These are phyloP conservation scores for Penicillium crystallinum DNA, from an alignment of 495 filamentous ascomycete species.

Conservation along the genomic window DNA sequence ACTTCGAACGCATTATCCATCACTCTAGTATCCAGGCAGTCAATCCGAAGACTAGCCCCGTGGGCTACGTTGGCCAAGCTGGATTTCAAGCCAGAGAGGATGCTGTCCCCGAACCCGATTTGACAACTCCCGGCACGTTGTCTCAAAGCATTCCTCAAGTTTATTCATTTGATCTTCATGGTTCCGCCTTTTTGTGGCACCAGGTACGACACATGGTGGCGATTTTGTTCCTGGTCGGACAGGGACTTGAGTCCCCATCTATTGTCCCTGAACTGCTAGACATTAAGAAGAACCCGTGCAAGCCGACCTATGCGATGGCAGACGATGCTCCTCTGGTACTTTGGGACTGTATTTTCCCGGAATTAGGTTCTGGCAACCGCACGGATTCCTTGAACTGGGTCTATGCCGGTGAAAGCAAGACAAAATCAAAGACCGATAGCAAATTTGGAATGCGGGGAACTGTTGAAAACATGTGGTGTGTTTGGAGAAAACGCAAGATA, in stretches of 20 bases:
- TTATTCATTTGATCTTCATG: conserved; percentile 80
- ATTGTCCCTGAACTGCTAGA: conserved; percentile 71
- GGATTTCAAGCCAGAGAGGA: conserved; percentile 31
- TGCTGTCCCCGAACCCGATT: conserved; percentile 11
- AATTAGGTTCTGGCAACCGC: conserved; percentile 38
- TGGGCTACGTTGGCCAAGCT: conserved; percentile 28
- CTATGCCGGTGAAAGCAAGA: conserved; percentile 55
- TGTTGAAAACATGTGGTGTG: conserved; percentile 68
- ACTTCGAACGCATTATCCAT: conserved; percentile 72
- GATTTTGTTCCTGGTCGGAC: conserved; percentile 85
- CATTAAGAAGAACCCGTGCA: conserved; percentile 57
- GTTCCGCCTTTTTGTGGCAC: conserved; percentile 96
- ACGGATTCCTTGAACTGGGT: conserved; percentile 74
- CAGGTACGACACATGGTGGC: conserved; percentile 90
- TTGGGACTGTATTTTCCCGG: conserved; percentile 90
- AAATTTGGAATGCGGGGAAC: conserved; percentile 64
- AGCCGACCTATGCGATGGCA: conserved; percentile 86
- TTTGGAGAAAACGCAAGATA: conserved; percentile 80
- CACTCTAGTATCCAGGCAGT: conserved; percentile 70
- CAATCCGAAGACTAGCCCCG: conserved; percentile 41
- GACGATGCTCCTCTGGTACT: conserved; percentile 82
- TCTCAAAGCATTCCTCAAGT: conserved; percentile 50
- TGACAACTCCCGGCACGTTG: conserved; percentile 12
- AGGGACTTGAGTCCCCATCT: conserved; percentile 72
- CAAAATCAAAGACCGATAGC: conserved; percentile 34